Evolutionary conservation across 2,329 filamentous ascomycete species (phyloP).

Genomic region (Pseudogymnoascus sp.): DNA sequence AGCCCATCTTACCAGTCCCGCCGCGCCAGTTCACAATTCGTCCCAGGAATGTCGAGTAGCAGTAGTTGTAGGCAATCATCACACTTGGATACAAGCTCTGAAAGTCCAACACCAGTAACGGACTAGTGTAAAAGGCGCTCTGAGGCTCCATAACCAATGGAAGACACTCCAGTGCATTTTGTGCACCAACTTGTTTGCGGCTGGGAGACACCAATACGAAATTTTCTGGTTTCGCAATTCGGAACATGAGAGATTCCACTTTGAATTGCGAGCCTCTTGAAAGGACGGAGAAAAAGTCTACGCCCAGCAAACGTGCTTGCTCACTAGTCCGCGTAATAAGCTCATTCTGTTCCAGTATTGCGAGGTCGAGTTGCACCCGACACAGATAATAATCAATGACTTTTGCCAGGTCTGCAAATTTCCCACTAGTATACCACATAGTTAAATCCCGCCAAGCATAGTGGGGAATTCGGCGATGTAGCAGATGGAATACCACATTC

Average conservation of each 20-base stretch:
- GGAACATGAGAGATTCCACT: conserved; percentile 97
- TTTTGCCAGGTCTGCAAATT: conserved; percentile 61
- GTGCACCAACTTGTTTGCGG: conserved; percentile 81
- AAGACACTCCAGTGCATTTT: conserved; percentile 90
- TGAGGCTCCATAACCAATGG: conserved; percentile 97
- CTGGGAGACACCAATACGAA: conserved; percentile 85
- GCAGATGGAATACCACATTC: conserved; percentile 84
- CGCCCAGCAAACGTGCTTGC: conserved; percentile 82
- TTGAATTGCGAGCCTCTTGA: conserved; percentile 95
- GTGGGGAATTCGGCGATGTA: conserved; percentile 81
- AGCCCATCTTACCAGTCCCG: conserved; percentile 79
- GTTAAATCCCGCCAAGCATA: conserved; percentile 75
- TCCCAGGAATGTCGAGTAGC: conserved; percentile 93
- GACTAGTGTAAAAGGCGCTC: conserved; percentile 86
- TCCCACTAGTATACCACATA: conserved; percentile 67
- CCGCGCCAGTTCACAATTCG: conserved; percentile 83
- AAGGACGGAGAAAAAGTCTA: conserved; percentile 96
- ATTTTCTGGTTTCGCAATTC: conserved; percentile 95
- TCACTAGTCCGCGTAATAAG: conserved; percentile 84
- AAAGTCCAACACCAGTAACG: conserved; percentile 86
- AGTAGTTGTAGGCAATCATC: conserved; percentile 99
- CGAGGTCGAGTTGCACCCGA: conserved; percentile 73
- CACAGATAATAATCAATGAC: conserved; percentile 69
- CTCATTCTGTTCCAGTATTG: conserved; percentile 85
- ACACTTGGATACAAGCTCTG: conserved; percentile 94